Percentiles rank a stretch among this genome's conserved stretches.
Conservation (phyloP, 2,329 filamentous ascomycete genomes). For the Colletotrichum sp. region DNA sequence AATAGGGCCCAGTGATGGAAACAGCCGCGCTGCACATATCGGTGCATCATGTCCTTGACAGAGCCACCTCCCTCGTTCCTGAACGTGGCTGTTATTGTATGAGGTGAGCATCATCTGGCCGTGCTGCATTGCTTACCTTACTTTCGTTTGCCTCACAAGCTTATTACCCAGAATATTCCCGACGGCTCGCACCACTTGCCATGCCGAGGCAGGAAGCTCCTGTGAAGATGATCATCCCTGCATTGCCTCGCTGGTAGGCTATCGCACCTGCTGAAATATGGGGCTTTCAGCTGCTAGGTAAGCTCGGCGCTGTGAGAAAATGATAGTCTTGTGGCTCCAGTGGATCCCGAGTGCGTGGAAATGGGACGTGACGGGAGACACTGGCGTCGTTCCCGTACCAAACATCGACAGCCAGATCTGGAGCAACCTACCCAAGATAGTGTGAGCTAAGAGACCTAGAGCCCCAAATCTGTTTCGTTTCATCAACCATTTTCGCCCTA, state of each 20-base stretch:
- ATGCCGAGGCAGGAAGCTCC: slow-evolving; percentile 2
- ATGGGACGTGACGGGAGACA: background rate
- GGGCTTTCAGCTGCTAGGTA: background rate
- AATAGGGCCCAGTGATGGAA: background rate
- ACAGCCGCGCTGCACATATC: background rate
- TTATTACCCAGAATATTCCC: background rate
- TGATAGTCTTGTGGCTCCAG: background rate
- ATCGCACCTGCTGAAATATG: background rate
- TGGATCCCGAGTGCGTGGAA: background rate
- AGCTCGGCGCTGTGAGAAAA: background rate
- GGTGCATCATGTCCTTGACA: background rate
- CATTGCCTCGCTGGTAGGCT: background rate
- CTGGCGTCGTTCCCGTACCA: background rate
- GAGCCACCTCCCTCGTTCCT: background rate
- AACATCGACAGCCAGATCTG: background rate
- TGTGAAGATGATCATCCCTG: background rate
- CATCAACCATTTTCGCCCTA: background rate
- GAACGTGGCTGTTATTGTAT: background rate
- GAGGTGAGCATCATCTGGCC: background rate
- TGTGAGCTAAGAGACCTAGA: background rate
- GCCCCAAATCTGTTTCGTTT: background rate
- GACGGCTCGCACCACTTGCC: background rate
- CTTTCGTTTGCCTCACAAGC: background rate
- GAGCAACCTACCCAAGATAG: background rate
- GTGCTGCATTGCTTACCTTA: background rate